phyloP scores from a whole-genome alignment of 2,329 filamentous ascomycete genomes.

The Coniochaeta sp. region DNA sequence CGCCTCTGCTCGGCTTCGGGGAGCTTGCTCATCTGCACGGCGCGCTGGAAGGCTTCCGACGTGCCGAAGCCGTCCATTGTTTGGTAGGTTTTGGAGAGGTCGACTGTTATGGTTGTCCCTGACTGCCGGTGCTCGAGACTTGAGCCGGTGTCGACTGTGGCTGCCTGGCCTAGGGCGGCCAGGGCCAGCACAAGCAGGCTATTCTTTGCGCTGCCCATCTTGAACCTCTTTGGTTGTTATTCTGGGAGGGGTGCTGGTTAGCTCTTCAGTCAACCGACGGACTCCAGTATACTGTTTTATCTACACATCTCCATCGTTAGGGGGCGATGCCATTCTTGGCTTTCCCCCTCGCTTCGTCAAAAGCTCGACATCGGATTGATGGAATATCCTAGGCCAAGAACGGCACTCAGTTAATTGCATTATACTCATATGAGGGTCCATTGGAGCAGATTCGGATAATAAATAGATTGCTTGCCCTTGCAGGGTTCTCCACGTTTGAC shows the following conservation, averaged over 20 bases:
- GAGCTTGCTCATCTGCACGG: slow-evolving; percentile 21
- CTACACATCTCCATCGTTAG: too few relatives aligned
- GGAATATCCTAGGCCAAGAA: not conserved
- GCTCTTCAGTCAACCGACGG: too few relatives aligned
- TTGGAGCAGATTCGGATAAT: not conserved
- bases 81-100: slow-evolving; percentile 21
- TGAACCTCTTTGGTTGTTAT: too few relatives aligned
- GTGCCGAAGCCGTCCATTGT: slow-evolving; percentile 34
- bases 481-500: not conserved
- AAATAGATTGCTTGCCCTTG: not conserved
- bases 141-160: not conserved
- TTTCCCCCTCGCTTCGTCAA: too few relatives aligned
- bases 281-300: too few relatives aligned
- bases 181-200: not conserved
- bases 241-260: too few relatives aligned
- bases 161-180: not conserved
- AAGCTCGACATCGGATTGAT: not conserved
- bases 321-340: too few relatives aligned
- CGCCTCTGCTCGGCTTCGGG: slow-evolving; percentile 24
- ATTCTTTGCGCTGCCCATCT: not conserved
- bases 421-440: not conserved
- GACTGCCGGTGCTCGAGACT: not conserved
- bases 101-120: slow-evolving; percentile 10
- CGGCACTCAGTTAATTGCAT: not conserved
- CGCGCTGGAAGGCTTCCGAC: slow-evolving; percentile 32